A percentile compares a stretch with the other conserved stretches of the same genome.
phyloP scores from a whole-genome alignment of 2,329 filamentous ascomycete species.

The Botryotinia calthae region DNA sequence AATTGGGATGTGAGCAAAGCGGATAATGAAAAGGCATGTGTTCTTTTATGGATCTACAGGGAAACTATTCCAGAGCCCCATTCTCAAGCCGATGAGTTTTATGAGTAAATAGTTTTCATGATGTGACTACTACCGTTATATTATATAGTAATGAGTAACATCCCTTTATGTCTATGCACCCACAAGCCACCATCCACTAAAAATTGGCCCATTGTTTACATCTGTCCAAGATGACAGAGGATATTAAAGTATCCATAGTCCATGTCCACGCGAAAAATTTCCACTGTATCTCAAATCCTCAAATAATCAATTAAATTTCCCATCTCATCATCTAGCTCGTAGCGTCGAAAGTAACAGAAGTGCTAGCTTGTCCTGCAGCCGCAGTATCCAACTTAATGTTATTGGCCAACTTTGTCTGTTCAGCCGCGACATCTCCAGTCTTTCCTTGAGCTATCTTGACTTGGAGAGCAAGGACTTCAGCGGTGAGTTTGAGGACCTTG shows the following conservation, averaged over 20 bases:
- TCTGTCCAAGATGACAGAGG: neutral
- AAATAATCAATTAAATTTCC: neutral
- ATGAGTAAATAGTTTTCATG: neutral
- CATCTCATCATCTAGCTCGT: slow-evolving; percentile 22
- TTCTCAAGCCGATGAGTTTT: neutral
- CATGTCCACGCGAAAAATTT: neutral
- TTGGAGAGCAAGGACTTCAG: slow-evolving; percentile 50
- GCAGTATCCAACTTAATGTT: slow-evolving; percentile 50
- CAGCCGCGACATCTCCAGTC: slow-evolving; percentile 45
- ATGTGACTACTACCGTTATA: neutral
- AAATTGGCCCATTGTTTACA: neutral
- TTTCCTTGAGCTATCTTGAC: slow-evolving; percentile 52
- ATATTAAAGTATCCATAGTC: neutral
- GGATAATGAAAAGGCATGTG: neutral
- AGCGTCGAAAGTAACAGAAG: slow-evolving; percentile 41
- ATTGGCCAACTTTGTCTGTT: slow-evolving; percentile 52
- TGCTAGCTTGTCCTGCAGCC: slow-evolving; percentile 48
- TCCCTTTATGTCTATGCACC: neutral
- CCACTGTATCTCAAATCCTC: neutral
- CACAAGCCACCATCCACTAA: neutral
- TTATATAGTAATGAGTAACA: neutral
- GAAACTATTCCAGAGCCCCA: neutral
- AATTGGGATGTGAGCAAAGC: neutral
- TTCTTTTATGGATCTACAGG: neutral
- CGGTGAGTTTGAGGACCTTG: slow-evolving; percentile 57